Conservation (phyloP, 441 rosid species). For the Cnidoscolus chayamansa region DNA sequence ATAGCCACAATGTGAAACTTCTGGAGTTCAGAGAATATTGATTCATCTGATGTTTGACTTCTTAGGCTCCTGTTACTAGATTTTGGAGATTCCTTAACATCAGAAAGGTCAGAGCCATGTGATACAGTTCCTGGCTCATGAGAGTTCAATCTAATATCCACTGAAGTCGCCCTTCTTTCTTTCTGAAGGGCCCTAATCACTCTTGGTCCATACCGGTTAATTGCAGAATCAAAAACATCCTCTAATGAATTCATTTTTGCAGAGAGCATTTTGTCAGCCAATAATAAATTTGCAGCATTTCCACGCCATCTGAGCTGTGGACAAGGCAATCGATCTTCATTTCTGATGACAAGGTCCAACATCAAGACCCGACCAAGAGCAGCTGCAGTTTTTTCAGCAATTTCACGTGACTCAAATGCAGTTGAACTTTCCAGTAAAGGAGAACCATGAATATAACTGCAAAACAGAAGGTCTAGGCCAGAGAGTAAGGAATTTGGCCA, state of each 20-base stretch:
- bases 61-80: constrained; percentile 45
- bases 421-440: constrained; percentile 77
- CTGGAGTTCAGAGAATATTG: constrained; percentile 34
- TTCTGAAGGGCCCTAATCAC: constrained; percentile 76
- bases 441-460: constrained; percentile 97
- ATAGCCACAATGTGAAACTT: constrained; percentile 72
- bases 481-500: constrained; percentile 7
- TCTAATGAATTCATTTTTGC: constrained; percentile 49
- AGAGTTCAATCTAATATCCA: constrained; percentile 56
- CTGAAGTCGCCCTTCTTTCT: constrained; percentile 82
- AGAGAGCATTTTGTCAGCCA: constrained; percentile 66
- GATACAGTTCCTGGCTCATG: constrained; percentile 48
- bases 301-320: constrained; percentile 98
- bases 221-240: constrained; percentile 74
- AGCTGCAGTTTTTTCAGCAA: constrained; percentile 78
- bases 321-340: constrained; percentile 96
- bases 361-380: constrained; percentile 86
- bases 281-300: constrained; percentile 85
- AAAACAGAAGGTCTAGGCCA: constrained; percentile 16
- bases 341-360: constrained; percentile 94
- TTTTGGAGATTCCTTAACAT: constrained; percentile 59
- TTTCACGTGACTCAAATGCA: constrained; percentile 65
- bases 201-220: constrained; percentile 72
- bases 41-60: constrained; percentile 55
- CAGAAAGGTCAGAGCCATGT: constrained; percentile 68